Evolutionary conservation across 805 yeast species (phyloP).

Genomic region (Sugiyamaella marilandica): DNA sequence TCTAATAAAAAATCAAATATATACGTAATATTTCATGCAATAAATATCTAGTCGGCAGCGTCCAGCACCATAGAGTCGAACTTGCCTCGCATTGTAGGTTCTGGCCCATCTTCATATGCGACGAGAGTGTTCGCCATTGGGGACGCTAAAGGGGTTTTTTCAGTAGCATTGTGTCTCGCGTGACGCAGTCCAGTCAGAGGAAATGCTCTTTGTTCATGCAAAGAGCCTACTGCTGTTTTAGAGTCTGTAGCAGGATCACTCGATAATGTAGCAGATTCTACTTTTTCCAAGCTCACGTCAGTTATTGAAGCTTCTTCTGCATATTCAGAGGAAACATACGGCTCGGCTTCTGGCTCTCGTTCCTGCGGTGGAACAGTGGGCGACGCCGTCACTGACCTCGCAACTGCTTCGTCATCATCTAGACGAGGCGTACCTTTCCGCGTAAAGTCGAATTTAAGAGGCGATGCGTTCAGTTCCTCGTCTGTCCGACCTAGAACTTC

Average conservation of each 20-base stretch:
- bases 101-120: slow-evolving; percentile 8
- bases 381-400: neutral
- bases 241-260: neutral
- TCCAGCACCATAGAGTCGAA: slow-evolving; percentile 17
- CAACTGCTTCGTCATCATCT: neutral
- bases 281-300: too few relatives aligned
- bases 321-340: neutral
- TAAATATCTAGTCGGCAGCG: slow-evolving; percentile 2
- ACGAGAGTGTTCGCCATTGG: slow-evolving; percentile 10
- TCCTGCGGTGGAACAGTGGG: neutral
- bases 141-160: neutral
- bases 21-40: neutral
- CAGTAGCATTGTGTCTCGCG: neutral
- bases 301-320: neutral
- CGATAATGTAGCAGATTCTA: neutral
- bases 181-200: neutral
- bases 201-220: neutral
- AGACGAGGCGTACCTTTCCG: slow-evolving; percentile 1
- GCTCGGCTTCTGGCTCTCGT: neutral
- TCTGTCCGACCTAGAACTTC: slow-evolving; percentile 75
- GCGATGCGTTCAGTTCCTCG: slow-evolving; percentile 50
- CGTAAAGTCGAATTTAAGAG: neutral
- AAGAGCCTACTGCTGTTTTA: neutral
- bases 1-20: neutral
- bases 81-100: slow-evolving; percentile 4